Base-by-base conservation (phyloP, 1,284 basidiomycete genomes). In the Austroboletus novae-zelandiae region DNA sequence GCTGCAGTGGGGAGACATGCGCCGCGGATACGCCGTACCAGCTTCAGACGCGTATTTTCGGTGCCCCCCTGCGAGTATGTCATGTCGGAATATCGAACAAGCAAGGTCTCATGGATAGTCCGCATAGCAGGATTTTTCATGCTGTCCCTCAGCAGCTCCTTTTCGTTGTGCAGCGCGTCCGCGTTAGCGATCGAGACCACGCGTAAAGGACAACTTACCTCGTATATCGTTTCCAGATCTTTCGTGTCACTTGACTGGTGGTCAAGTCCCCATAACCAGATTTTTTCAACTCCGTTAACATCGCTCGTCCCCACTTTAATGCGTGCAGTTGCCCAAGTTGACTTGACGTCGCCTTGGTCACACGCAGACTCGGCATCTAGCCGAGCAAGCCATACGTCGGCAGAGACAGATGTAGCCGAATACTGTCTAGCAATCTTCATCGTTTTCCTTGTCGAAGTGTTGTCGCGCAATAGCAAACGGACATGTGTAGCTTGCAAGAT, bases 241-340 rank as follows among this genome's bases (percentile, higher is more conserved):
- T 57, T 63, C 41, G 42, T 47, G 49, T 54, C 54, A 51, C 52
- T 56, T 47, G 51, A 52, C 50, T 20, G 61, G 45, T 52, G 57
- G 30, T 67, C 63, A 13, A 81, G 57, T 42, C 80, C 78, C 80
- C 79, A 82, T 29, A 72, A 58, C 79, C 79, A 80, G 14, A 85
- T 67, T 44, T 68, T 68, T 50, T 70, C 59, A 29, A 70, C 53
- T 4, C 67, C 61, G 27, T 47, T 17, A 5, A 45, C 10, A 29
- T 67, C 60, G 34, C 58, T 57, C 18, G 69, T 71, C 35, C 55
- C 53, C 36, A 76, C 74, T 5, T 56, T 58, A 9, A 57, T 57
- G 44, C 78, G 67, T 18, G 79, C 79, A 53, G 74, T 71, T 35
- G 55, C 58, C 78, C 77, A 80, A 17, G 66, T 67, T 27, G 58